These are phyloP conservation scores for Apocynum venetum DNA, from an alignment of 257 asterid species.

Conservation along the genomic window DNA sequence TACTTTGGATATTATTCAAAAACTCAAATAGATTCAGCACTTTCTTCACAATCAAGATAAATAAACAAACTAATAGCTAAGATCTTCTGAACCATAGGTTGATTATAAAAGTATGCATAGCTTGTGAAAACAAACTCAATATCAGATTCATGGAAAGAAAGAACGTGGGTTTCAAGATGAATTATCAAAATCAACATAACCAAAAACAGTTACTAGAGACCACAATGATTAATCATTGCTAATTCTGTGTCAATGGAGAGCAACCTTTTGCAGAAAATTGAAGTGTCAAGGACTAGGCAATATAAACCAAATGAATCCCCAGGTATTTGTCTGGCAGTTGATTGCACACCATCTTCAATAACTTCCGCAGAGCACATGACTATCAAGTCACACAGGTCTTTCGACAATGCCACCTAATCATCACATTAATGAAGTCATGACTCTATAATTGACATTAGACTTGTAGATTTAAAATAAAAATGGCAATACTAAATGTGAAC, in stretches of 20 bases:
- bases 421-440: slow-evolving; percentile 19
- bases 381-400: slow-evolving; percentile 59
- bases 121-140: neutral
- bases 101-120: neutral
- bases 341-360: slow-evolving; percentile 33
- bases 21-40: neutral
- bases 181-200: neutral
- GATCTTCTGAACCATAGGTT: neutral
- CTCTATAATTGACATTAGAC: neutral
- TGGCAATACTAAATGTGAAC: neutral
- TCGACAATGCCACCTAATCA: slow-evolving; percentile 71
- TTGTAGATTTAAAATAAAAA: neutral
- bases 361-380: slow-evolving; percentile 77
- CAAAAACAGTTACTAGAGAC: neutral
- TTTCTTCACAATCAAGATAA: slow-evolving; percentile 7
- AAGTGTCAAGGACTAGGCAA: slow-evolving; percentile 73
- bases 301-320: slow-evolving; percentile 54
- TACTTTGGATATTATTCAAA: neutral
- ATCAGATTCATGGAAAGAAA: neutral
- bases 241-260: neutral
- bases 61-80: neutral
- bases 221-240: neutral
- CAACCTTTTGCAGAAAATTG: slow-evolving; percentile 82
- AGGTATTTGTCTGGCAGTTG: slow-evolving; percentile 34
- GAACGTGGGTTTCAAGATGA: neutral